Evolutionary conservation across 106 monocot genomes (phyloP), one percentile per base, ranked within the genome.

Genomic region (Vanilla planifolia): DNA sequence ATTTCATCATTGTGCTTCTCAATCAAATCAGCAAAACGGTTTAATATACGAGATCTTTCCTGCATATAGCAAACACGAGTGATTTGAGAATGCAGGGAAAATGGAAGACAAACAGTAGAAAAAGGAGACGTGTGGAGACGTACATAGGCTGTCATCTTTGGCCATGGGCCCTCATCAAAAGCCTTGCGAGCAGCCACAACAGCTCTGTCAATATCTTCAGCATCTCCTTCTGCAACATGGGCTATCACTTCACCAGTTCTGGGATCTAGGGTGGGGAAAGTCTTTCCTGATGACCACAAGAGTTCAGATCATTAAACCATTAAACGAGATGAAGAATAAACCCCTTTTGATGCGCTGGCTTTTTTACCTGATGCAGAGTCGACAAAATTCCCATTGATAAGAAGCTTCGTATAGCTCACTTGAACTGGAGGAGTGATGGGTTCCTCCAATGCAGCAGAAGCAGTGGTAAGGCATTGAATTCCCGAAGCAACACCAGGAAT

Each of bases 131-230:
- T 23, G 5, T 41, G 0, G 60, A 60, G 60, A 33, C 10, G 23
- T 71, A 91, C 96, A 79, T 98, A 98, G 25, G 72, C 85, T 35
- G 91, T 65, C 91, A 98, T 91, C 67, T 43, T 98, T 10, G 88
- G 84, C 96, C 96, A 98, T 35, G 96, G 96, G 37, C 96, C 96
- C 62, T 92, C 81, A 65, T 98, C 96, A 55, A 98, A 98, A 0
- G 96, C 96, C 77, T 92, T 88, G 51, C 96, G 87, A 65, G 96
- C 96, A 57, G 88, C 88, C 28, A 21, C n/a, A 6, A 98, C 96
- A 27, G 96, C 96, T 35, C 66, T 67, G 62, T 91, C 71, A 34
- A 92, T 30, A 61, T 98, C 96, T 68, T 85, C 91, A 0, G 28
- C 66, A 75, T 98, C 96, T 15, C 90, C 96, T 74, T 98, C 96